These are phyloP conservation scores for Miscanthus lutarioriparius DNA, from an alignment of 176 grass and related monocot genomes.

Conservation along the genomic window DNA sequence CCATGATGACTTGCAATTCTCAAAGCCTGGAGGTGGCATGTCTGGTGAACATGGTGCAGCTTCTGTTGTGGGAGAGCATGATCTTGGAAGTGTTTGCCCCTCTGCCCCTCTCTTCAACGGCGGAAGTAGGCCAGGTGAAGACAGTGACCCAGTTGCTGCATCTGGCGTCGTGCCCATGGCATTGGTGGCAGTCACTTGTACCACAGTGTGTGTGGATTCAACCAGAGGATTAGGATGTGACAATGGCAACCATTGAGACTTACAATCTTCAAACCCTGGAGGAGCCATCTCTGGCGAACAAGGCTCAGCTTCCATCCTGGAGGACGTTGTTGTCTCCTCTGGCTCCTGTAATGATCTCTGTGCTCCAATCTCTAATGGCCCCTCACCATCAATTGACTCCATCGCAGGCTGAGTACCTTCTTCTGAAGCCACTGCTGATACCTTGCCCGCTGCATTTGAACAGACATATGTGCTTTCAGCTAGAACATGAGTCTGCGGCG, in stretches of 20 bases:
- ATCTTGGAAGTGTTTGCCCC: neutral
- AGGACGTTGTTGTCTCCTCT: neutral
- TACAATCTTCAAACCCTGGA: constrained; percentile 41
- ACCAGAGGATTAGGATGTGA: neutral
- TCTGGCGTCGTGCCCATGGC: neutral
- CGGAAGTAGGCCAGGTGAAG: neutral
- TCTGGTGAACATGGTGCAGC: constrained; percentile 42
- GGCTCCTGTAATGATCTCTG: neutral
- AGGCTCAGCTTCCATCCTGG: constrained; percentile 2
- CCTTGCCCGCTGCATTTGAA: neutral
- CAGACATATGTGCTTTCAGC: neutral
- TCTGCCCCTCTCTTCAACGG: neutral
- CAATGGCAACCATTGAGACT: constrained; percentile 33
- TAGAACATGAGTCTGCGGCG: neutral
- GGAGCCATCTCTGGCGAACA: constrained; percentile 38
- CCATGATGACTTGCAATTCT: constrained; percentile 43
- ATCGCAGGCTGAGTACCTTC: neutral
- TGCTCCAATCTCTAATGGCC: neutral
- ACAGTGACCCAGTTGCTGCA: neutral
- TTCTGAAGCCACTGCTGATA: neutral
- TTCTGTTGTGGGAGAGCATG: neutral
- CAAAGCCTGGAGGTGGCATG: constrained; percentile 42
- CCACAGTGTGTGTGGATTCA: constrained; percentile 16
- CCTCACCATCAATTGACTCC: neutral
- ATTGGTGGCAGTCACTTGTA: neutral